These are phyloP conservation scores for Platanthera guangdongensis DNA, from an alignment of 106 monocot species.

Conservation along the genomic window DNA sequence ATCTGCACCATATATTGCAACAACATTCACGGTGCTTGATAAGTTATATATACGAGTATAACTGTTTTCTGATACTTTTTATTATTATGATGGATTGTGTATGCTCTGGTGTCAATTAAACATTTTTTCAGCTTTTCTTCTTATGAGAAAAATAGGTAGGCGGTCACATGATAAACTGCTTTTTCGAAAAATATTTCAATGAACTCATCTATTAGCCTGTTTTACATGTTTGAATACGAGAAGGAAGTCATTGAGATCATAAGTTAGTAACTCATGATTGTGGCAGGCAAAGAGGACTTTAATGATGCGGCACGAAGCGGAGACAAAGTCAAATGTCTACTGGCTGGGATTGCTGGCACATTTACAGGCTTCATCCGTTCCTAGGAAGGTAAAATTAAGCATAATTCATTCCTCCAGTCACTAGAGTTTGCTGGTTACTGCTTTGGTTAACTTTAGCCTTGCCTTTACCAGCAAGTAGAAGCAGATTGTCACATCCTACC, in stretches of 20 bases:
- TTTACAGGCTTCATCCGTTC: constrained; percentile 66
- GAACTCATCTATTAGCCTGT: background rate
- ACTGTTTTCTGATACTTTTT: background rate
- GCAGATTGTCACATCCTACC: background rate
- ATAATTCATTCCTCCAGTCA: background rate
- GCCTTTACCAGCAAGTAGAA: too few relatives aligned
- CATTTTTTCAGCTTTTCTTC: background rate
- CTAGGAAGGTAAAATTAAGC: constrained; percentile 58
- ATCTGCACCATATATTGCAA: background rate
- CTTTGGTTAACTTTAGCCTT: background rate
- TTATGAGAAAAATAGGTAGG: background rate
- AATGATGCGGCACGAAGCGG: constrained; percentile 91
- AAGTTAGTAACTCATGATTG: constrained; percentile 1
- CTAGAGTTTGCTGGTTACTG: background rate
- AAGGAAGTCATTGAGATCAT: background rate
- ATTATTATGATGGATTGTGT: background rate
- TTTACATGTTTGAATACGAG: background rate
- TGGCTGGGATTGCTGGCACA: constrained; percentile 91
- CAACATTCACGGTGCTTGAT: background rate
- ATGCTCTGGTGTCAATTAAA: background rate
- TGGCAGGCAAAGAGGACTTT: constrained; percentile 90
- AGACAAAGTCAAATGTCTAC: constrained; percentile 83
- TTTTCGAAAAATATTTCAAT: background rate
- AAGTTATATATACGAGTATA: background rate
- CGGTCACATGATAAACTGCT: background rate